Evolutionary conservation across 1,284 basidiomycete genomes (phyloP).

Genomic region (Malassezia equina): DNA sequence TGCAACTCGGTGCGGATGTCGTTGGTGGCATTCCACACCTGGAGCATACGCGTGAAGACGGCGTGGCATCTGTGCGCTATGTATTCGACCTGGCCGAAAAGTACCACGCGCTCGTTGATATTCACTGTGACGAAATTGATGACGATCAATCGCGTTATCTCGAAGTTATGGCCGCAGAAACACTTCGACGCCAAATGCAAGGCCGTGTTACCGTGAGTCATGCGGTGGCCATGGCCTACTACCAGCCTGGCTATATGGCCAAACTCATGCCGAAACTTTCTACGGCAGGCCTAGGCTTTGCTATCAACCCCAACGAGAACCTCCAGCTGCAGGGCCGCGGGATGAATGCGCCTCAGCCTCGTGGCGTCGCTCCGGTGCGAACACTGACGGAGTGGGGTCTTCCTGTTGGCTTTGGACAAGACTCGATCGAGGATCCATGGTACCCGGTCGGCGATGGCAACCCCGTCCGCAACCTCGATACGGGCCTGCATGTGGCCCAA

Average conservation of each 20-base stretch:
- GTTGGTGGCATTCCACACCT: conserved; percentile 3
- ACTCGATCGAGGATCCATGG: conserved; percentile 6
- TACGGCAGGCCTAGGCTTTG: neutral
- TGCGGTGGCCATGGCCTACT: conserved; percentile 4
- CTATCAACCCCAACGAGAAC: neutral
- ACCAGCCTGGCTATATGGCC: conserved; percentile 4
- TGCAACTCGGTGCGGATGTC: neutral
- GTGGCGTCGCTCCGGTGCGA: neutral
- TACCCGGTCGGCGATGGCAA: neutral
- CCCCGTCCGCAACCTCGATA: conserved; percentile 1
- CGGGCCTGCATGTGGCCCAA: neutral
- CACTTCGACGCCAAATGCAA: neutral
- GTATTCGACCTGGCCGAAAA: conserved; percentile 4
- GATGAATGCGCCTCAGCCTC: neutral
- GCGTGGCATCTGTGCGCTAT: neutral
- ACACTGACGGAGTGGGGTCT: neutral
- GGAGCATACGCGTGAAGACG: conserved; percentile 1
- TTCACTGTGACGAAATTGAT: conserved; percentile 5
- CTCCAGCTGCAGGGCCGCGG: conserved; percentile 6
- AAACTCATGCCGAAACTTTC: neutral
- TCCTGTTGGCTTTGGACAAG: neutral
- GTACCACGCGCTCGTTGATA: conserved; percentile 1
- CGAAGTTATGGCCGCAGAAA: conserved; percentile 1
- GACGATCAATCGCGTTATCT: conserved; percentile 2
- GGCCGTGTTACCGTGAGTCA: conserved; percentile 1